Percentiles rank a stretch among this genome's conserved stretches.
These are phyloP conservation scores for Halophytophthora polymorphica DNA, from an alignment of 352 stramenopile genomes.

Conservation along the genomic window DNA sequence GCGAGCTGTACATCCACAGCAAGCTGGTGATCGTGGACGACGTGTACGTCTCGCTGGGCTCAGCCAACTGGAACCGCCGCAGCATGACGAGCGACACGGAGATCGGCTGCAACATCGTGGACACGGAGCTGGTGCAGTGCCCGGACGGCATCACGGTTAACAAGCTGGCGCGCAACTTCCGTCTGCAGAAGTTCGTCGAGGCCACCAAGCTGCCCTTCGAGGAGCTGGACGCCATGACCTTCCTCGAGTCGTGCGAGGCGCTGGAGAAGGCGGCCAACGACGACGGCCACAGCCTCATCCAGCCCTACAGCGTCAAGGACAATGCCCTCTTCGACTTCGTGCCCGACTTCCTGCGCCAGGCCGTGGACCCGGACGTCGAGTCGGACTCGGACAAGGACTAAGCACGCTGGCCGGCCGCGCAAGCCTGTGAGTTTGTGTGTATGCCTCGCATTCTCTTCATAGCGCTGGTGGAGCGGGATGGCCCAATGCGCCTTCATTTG, in stretches of 20 bases:
- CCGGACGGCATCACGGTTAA: constrained; percentile 18
- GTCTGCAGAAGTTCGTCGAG: constrained; percentile 32
- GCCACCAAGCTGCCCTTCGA: constrained; percentile 14
- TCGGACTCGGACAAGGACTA: too few species aligned
- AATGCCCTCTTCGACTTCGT: constrained; percentile 28
- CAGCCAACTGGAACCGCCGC: constrained; percentile 86
- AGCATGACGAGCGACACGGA: constrained; percentile 55
- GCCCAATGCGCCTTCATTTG: too few species aligned
- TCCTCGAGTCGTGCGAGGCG: constrained; percentile 21
- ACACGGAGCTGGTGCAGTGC: constrained; percentile 6
- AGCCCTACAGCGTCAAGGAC: constrained; percentile 19
- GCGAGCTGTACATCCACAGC: constrained; percentile 56
- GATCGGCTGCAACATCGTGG: constrained; percentile 33
- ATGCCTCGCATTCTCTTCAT: too few species aligned
- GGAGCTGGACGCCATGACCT: constrained; percentile 12
- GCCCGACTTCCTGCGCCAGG: constrained; percentile 19
- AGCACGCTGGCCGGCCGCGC: too few species aligned
- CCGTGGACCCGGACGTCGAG: constrained; percentile 27
- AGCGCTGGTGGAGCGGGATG: too few species aligned
- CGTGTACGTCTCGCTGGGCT: constrained; percentile 66
- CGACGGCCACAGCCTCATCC: constrained; percentile 18
- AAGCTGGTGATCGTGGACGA: constrained; percentile 76
- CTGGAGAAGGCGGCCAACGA: constrained; percentile 17
- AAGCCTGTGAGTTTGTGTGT: too few species aligned
- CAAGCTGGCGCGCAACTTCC: constrained; percentile 23